Conservation (phyloP, 495 filamentous ascomycete species). For the Platismatia glauca region DNA sequence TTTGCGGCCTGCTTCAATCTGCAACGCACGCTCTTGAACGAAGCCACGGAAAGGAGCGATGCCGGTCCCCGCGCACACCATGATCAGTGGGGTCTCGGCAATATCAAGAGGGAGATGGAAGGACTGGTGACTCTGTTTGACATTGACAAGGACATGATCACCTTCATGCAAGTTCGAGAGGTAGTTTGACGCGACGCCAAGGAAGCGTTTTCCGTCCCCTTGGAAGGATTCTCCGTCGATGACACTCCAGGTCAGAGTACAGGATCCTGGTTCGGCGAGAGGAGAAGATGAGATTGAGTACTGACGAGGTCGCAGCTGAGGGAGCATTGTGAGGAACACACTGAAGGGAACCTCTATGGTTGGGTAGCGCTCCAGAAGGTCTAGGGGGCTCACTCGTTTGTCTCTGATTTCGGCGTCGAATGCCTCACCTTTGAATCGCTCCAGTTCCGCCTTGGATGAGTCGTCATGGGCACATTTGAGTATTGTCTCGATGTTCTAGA, state of each 20-base stretch:
- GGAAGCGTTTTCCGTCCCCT: conserved; percentile 30
- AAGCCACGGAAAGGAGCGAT: conserved; percentile 66
- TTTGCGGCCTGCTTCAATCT: conserved; percentile 41
- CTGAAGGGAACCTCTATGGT: conserved; percentile 41
- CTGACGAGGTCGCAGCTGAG: conserved; percentile 65
- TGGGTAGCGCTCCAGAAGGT: not conserved
- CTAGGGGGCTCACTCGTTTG: not conserved
- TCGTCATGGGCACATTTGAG: not conserved
- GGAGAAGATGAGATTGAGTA: conserved; percentile 80
- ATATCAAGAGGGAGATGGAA: conserved; percentile 57
- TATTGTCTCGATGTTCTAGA: not conserved
- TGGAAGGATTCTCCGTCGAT: conserved; percentile 47
- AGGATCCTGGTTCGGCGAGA: conserved; percentile 43
- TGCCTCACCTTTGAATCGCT: not conserved
- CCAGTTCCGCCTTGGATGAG: not conserved
- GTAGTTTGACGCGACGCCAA: conserved; percentile 53
- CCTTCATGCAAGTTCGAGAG: conserved; percentile 48
- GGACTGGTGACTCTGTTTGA: conserved; percentile 42
- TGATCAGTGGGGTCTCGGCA: conserved; percentile 54
- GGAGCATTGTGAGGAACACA: conserved; percentile 58
- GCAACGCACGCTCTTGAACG: conserved; percentile 54
- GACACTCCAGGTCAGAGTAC: conserved; percentile 59
- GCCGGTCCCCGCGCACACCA: conserved; percentile 49
- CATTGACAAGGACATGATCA: conserved; percentile 53
- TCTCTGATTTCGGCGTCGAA: not conserved